Conservation (phyloP, 1,284 basidiomycete genomes). For the Gomphus bonarii region DNA sequence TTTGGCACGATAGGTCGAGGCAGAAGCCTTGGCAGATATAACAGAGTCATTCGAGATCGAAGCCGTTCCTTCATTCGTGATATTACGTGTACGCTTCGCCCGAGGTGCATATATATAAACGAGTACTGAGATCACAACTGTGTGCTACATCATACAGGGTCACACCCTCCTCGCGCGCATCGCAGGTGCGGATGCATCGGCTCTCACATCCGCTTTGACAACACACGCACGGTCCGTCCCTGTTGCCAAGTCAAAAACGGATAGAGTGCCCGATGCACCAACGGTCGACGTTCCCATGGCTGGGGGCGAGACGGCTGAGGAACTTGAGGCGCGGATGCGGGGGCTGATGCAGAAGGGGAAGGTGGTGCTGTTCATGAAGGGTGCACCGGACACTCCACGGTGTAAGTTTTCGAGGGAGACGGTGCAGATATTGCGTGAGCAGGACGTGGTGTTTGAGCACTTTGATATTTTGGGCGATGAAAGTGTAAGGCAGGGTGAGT, state of each 20-base stretch:
- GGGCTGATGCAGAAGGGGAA: constrained; percentile 58
- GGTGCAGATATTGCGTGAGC: constrained; percentile 50
- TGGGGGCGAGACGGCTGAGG: constrained; percentile 41
- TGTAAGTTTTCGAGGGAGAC: constrained; percentile 78
- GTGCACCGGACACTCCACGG: constrained; percentile 75
- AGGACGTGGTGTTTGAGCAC: constrained; percentile 54
- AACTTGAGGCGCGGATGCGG: constrained; percentile 53
- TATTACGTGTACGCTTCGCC: constrained; percentile 58
- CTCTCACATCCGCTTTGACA: constrained; percentile 56
- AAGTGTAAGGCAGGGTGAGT: constrained; percentile 47
- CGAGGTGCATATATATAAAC: background rate
- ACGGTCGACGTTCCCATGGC: constrained; percentile 20
- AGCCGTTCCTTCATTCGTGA: constrained; percentile 79
- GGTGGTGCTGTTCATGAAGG: constrained; percentile 95
- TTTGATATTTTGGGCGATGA: constrained; percentile 71
- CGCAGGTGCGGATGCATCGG: constrained; percentile 71
- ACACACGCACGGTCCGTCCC: constrained; percentile 37
- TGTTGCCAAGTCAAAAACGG: constrained; percentile 30
- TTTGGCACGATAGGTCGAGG: constrained; percentile 60
- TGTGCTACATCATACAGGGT: constrained; percentile 57
- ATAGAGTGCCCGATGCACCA: constrained; percentile 25
- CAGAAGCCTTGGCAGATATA: constrained; percentile 82
- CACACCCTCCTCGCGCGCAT: constrained; percentile 81
- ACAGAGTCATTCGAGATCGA: constrained; percentile 91
- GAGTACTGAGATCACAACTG: background rate